Evolutionary conservation across 305 asterid species (phyloP).

Genomic region (Plantago rigida): DNA sequence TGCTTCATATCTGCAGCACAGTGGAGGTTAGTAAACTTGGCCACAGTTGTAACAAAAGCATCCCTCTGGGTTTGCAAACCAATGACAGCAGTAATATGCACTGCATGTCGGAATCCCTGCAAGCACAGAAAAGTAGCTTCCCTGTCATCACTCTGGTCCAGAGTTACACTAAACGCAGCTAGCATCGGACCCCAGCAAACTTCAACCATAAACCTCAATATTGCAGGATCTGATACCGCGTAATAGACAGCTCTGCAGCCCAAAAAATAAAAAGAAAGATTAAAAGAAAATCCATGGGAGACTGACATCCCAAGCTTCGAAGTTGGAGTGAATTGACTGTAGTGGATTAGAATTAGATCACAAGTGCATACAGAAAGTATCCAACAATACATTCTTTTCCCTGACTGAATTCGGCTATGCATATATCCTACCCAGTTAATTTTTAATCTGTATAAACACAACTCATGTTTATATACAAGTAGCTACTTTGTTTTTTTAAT

Average conservation of each 20-base stretch:
- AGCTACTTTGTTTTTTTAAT: not conserved
- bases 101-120: conserved; percentile 89
- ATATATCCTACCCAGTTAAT: not conserved
- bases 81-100: conserved; percentile 85
- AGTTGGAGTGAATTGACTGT: not conserved
- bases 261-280: conserved; percentile 16
- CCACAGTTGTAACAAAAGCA: conserved; percentile 96
- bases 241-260: conserved; percentile 64
- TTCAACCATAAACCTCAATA: conserved; percentile 92
- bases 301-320: conserved; percentile 15
- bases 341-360: not conserved
- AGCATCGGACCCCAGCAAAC: conserved; percentile 99
- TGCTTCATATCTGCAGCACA: conserved; percentile 99
- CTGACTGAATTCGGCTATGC: not conserved
- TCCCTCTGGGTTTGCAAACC: conserved; percentile 97
- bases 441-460: not conserved
- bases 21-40: conserved; percentile 95
- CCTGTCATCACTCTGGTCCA: conserved; percentile 95
- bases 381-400: not conserved
- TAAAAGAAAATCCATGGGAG: conserved; percentile 19
- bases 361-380: not conserved
- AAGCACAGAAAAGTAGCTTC: conserved; percentile 83
- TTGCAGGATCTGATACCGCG: conserved; percentile 76
- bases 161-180: conserved; percentile 95
- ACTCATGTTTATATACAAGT: not conserved